Evolutionary conservation across 495 filamentous ascomycete genomes (phyloP).

Genomic region (Pyrenula aspistea): DNA sequence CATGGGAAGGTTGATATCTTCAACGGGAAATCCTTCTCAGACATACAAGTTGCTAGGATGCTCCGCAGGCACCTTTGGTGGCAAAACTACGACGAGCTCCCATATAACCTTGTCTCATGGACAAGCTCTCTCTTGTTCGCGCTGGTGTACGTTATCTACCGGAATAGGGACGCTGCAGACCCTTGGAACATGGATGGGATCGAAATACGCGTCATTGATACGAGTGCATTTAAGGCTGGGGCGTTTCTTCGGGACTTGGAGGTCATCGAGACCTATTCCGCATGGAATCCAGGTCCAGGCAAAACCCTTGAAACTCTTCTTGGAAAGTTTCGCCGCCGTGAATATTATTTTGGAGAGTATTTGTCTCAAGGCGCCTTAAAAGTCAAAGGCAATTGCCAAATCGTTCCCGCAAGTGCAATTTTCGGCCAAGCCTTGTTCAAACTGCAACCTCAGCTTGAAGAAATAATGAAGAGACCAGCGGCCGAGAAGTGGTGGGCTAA

Average conservation of each 20-base stretch:
- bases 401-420: constrained; percentile 2
- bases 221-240: constrained; percentile 12
- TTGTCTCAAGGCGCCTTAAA: constrained; percentile 22
- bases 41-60: constrained; percentile 5
- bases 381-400: constrained; percentile 11
- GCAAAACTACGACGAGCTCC: constrained; percentile 1
- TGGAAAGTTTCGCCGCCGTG: constrained; percentile 1
- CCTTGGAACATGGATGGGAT: constrained; percentile 10
- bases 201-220: constrained; percentile 18
- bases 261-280: constrained; percentile 13
- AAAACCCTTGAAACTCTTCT: constrained; percentile 6
- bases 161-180: constrained; percentile 7
- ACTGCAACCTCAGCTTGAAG: neutral
- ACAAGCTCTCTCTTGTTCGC: constrained; percentile 25
- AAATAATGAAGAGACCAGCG: too few relatives aligned
- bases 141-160: constrained; percentile 20
- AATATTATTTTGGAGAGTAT: constrained; percentile 25
- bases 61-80: constrained; percentile 19
- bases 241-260: constrained; percentile 21
- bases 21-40: constrained; percentile 2
- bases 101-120: constrained; percentile 23
- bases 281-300: constrained; percentile 3
- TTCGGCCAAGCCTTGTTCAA: neutral
- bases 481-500: neutral
- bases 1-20: constrained; percentile 11